These are phyloP conservation scores for Xylaria sp. DNA, from an alignment of 2,329 filamentous ascomycete genomes.

Conservation along the genomic window DNA sequence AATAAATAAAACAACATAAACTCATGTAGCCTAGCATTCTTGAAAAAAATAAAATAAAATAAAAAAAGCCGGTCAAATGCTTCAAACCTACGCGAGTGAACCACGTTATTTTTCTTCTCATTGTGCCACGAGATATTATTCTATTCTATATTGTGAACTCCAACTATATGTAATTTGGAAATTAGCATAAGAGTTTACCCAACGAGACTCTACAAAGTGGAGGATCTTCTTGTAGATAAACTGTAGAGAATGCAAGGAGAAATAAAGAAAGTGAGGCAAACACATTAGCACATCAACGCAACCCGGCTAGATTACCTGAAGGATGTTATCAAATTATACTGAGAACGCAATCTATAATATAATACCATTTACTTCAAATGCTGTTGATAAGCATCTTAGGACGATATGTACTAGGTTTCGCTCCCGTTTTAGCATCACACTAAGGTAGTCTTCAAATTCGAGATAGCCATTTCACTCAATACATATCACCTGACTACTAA, in stretches of 20 bases:
- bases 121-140: no score
- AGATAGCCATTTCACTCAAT: not conserved
- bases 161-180: no score
- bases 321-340: not conserved
- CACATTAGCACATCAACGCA: not conserved
- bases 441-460: not conserved
- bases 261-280: not conserved
- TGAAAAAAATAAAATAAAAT: no score
- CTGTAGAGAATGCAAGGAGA: not conserved
- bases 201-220: no score
- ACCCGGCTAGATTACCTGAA: not conserved
- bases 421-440: not conserved
- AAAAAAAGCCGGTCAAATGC: no score
- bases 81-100: no score
- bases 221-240: no score
- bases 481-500: not conserved
- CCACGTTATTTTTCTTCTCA: no score
- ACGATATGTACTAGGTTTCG: not conserved
- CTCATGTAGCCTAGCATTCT: no score
- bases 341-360: not conserved
- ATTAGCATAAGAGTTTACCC: no score
- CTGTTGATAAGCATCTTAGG: not conserved
- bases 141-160: no score
- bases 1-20: no score
- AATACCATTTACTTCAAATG: not conserved